Percentiles rank a stretch among this genome's conserved stretches.
Conservation (phyloP, 371 early-diverging fungal species). For the Actinomortierella wolfii region DNA sequence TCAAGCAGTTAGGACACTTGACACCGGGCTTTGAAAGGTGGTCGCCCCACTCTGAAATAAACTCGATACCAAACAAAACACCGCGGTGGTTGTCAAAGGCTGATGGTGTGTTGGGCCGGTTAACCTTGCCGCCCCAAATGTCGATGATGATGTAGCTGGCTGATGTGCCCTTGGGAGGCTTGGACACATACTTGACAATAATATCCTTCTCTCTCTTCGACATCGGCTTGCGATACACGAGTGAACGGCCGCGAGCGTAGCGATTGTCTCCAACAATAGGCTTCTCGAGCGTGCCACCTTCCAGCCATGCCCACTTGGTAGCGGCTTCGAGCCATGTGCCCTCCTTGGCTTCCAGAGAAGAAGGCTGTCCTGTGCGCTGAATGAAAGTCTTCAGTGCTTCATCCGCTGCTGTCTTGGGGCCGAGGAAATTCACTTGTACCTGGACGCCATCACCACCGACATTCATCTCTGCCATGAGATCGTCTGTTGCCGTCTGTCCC, state of each 20-base stretch:
- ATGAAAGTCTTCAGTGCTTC: conserved; percentile 19
- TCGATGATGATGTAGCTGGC: conserved; percentile 37
- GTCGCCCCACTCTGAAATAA: conserved; percentile 39
- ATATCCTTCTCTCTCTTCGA: conserved; percentile 20
- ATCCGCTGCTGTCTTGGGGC: conserved; percentile 30
- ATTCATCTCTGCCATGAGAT: conserved; percentile 37
- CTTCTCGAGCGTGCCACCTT: conserved; percentile 12
- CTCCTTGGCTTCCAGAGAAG: conserved; percentile 48
- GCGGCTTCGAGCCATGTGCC: neutral
- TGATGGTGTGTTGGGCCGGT: conserved; percentile 9
- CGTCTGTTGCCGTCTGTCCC: conserved; percentile 14
- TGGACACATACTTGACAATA: conserved; percentile 27
- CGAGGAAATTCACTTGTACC: conserved; percentile 30
- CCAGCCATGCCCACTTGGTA: neutral
- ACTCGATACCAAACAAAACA: conserved; percentile 42
- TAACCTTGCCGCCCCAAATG: conserved; percentile 46
- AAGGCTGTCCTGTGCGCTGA: conserved; percentile 25
- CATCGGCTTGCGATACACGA: conserved; percentile 29
- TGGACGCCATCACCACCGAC: conserved; percentile 19
- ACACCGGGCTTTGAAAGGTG: conserved; percentile 20
- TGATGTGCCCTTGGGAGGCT: conserved; percentile 21
- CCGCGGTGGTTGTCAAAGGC: conserved; percentile 37
- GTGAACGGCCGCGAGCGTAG: conserved; percentile 32
- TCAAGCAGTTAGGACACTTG: conserved; percentile 33
- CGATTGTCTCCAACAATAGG: conserved; percentile 28